Percentiles rank a stretch among this genome's conserved stretches.
Conservation (phyloP, 306 rosid species). For the Dalbergia cochinchinensis region DNA sequence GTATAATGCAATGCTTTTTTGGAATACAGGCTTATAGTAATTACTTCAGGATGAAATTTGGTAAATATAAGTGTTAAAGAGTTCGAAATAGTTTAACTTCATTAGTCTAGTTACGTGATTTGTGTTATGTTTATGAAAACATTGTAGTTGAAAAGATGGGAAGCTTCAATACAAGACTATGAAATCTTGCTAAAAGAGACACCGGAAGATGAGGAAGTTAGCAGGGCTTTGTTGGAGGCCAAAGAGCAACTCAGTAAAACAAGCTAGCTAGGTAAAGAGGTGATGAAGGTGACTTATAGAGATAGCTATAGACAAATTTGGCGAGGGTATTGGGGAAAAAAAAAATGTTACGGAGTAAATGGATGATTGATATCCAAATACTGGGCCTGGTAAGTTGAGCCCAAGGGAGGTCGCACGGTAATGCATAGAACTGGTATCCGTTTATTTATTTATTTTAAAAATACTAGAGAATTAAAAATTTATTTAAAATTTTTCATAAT, state of each 20-base stretch:
- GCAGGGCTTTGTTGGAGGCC: slow-evolving; percentile 57
- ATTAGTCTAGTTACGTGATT: not conserved
- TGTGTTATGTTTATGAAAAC: slow-evolving; percentile 8
- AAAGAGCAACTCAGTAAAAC: slow-evolving; percentile 51
- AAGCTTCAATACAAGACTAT: slow-evolving; percentile 71
- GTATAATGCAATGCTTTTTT: not conserved
- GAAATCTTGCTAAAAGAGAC: slow-evolving; percentile 61
- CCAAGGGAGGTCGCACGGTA: not conserved
- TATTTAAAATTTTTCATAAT: no score
- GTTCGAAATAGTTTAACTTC: not conserved
- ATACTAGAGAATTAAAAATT: no score
- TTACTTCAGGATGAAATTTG: not conserved
- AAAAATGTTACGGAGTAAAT: not conserved
- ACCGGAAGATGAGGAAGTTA: slow-evolving; percentile 64
- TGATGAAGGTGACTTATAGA: not conserved
- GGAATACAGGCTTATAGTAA: not conserved
- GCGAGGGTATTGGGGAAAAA: not conserved
- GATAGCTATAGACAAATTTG: not conserved
- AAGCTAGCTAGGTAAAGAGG: slow-evolving; percentile 33
- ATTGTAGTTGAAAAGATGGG: slow-evolving; percentile 75
- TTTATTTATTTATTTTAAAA: not conserved
- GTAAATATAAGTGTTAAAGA: not conserved
- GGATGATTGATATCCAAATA: slow-evolving; percentile 23
- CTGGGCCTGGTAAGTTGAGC: not conserved
- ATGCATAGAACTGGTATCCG: not conserved